Conservation (phyloP, 306 rosid genomes). For the Dalbergia cochinchinensis region DNA sequence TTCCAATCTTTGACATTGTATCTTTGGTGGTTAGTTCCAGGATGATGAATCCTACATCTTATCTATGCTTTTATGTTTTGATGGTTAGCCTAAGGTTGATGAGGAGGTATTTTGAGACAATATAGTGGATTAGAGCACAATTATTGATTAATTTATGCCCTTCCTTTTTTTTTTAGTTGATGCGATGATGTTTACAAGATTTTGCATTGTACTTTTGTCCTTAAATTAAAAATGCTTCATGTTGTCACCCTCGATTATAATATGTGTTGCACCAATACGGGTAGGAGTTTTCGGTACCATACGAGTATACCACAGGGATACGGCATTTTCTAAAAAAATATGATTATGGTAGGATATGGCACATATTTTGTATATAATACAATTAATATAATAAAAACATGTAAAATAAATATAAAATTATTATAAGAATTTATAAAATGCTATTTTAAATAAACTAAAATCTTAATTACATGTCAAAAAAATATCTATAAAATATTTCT, state of each 20-base stretch:
- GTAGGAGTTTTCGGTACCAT: too few species aligned
- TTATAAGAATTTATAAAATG: too few species aligned
- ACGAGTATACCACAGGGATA: too few species aligned
- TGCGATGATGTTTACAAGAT: conserved; percentile 11
- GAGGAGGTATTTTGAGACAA: conserved; percentile 79
- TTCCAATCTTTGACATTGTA: conserved; percentile 42
- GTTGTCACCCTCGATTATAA: conserved; percentile 30
- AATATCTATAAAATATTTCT: too few species aligned
- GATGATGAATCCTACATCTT: conserved; percentile 92
- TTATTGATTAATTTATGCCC: not conserved
- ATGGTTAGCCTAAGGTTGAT: conserved; percentile 94
- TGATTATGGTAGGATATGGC: too few species aligned
- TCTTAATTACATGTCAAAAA: too few species aligned
- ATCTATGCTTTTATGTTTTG: conserved; percentile 92
- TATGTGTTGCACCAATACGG: not conserved
- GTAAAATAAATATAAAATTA: too few species aligned
- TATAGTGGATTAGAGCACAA: conserved; percentile 31
- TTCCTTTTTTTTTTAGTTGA: conserved; percentile 30
- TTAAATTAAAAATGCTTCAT: conserved; percentile 27
- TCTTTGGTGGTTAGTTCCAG: conserved; percentile 69
- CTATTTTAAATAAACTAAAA: too few species aligned
- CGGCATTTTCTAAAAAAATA: too few species aligned
- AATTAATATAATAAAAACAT: too few species aligned
- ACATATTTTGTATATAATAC: too few species aligned
- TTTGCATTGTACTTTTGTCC: conserved; percentile 14